Base-by-base conservation (phyloP, 805 yeast genomes). In the Metschnikowia shivogae region DNA sequence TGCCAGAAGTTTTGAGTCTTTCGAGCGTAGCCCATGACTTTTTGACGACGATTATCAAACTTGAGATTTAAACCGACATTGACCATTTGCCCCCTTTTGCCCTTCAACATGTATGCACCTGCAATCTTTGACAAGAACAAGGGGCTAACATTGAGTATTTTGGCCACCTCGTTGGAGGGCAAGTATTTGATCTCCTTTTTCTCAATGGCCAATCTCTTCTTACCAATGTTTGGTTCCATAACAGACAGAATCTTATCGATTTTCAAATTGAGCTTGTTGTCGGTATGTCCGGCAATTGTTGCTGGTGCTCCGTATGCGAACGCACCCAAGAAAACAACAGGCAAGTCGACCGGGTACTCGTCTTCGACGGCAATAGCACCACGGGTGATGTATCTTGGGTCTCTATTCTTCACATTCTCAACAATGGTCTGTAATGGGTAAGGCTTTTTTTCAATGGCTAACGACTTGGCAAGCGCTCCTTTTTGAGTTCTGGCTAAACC, bases 291-390 rank as follows among this genome's bases (percentile, higher is more conserved):
- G 39, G 76, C 76, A 36, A 86, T 77, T 19, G 70, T 70, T 4
- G 89, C 87, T 36, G 86, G 81, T 5, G 88, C 78, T 44, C 99
- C 98, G 61, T 88, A 93, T 1, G 90, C 95, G 63, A 82, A 81
- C 24, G 83, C 88, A 39, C 97, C 95, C 49, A 93, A 70, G 60
- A 87, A 87, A 7, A 92, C 78, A 24, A 82, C 90, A 42, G 80
- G 78, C 0, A 86, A 75, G 12, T 77, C 83, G 4, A 75, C 43
- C 14, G 97, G 97, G 64, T 77, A 93, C 62, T 92, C 97, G 51
- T 86, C 80, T 6, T 80, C 83, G 46, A 93, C 71, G 6, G 97
- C 89, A 31, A 79, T 59, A 2, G 97, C 88, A 1, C 83, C 80
- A 51, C 81, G 80, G 56, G 88, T 89, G 28, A 68, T 65, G 59